Evolutionary conservation across 2,329 filamentous ascomycete genomes (phyloP).

Genomic region (Trichoderma koningiopsis): DNA sequence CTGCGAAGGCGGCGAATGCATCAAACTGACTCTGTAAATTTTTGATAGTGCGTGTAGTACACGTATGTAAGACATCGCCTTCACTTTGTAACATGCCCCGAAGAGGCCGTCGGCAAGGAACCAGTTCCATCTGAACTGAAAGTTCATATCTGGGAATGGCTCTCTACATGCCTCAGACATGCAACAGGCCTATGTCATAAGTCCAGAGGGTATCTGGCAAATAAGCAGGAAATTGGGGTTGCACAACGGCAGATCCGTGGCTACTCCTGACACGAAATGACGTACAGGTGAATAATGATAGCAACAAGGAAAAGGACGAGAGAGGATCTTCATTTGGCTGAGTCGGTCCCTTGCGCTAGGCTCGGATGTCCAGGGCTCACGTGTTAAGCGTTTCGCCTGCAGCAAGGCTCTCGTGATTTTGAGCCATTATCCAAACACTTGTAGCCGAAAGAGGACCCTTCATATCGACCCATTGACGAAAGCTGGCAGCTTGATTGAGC

Average conservation of each 20-base stretch:
- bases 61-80: background rate
- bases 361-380: constrained; percentile 8
- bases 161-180: background rate
- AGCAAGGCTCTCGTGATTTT: constrained; percentile 6
- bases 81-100: background rate
- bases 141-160: background rate
- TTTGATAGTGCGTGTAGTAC: background rate
- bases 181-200: background rate
- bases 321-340: constrained; percentile 6
- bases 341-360: constrained; percentile 7
- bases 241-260: background rate
- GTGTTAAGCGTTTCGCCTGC: background rate
- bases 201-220: background rate
- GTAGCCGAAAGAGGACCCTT: constrained; percentile 3
- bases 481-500: constrained; percentile 11
- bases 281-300: background rate
- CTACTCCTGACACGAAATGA: background rate
- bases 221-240: background rate
- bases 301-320: background rate
- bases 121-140: background rate
- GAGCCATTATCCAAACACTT: background rate
- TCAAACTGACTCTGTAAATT: background rate
- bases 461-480: background rate
- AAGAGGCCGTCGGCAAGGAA: background rate
- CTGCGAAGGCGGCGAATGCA: background rate